Evolutionary conservation across 2,329 filamentous ascomycete genomes (phyloP).

Genomic region (Fusarium sp.): DNA sequence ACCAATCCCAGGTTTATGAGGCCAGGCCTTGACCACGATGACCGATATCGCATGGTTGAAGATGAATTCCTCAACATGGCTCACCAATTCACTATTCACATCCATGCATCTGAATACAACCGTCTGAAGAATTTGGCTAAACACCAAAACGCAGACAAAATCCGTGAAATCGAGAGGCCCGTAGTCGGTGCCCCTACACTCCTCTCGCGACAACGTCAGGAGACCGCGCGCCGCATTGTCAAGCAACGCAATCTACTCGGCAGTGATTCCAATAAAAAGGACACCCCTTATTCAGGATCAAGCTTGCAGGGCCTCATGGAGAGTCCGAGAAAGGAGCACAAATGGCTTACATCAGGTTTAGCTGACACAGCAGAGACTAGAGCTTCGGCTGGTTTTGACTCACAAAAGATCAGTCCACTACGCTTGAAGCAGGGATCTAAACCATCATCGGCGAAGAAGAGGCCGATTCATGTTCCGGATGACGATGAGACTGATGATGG

Average conservation of each 20-base stretch:
- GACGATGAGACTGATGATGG: conserved; percentile 33
- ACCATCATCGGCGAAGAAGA: conserved; percentile 22
- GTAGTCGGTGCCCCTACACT: conserved; percentile 55
- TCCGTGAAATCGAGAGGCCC: conserved; percentile 63
- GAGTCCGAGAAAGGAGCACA: conserved; percentile 50
- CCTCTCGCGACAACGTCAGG: conserved; percentile 39
- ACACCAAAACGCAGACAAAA: conserved; percentile 63
- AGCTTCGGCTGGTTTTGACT: conserved; percentile 44
- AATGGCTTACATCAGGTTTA: conserved; percentile 40
- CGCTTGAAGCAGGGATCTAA: neutral
- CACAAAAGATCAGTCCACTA: conserved; percentile 33
- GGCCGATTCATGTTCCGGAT: conserved; percentile 12
- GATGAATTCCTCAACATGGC: conserved; percentile 79
- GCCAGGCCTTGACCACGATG: conserved; percentile 73
- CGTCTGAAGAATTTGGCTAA: conserved; percentile 70
- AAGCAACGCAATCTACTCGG: conserved; percentile 43
- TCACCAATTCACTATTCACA: conserved; percentile 76
- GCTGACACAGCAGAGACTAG: conserved; percentile 38
- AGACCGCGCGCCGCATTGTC: conserved; percentile 24
- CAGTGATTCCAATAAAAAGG: neutral
- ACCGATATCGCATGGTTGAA: conserved; percentile 84
- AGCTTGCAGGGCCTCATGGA: conserved; percentile 58
- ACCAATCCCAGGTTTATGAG: conserved; percentile 67
- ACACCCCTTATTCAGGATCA: conserved; percentile 45
- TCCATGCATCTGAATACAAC: conserved; percentile 82